These are phyloP conservation scores for Xylariomycetidae sp. DNA, from an alignment of 2,329 filamentous ascomycete species.

Conservation along the genomic window DNA sequence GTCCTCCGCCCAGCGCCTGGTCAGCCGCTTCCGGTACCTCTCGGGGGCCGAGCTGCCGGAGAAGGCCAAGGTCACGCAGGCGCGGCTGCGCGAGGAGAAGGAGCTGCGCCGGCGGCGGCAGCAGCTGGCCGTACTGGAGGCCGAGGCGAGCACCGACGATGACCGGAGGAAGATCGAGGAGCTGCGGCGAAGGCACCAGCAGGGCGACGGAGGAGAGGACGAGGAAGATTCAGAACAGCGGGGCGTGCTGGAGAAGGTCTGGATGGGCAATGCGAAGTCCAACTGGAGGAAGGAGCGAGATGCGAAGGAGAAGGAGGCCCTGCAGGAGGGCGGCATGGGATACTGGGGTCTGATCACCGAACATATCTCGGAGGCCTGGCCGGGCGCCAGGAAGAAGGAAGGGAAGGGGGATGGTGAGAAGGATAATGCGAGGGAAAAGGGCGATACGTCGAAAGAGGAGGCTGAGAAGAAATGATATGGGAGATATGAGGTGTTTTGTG, in stretches of 20 bases:
- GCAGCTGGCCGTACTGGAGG: constrained; percentile 9
- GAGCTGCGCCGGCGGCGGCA: constrained; percentile 23
- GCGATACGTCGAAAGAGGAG: constrained; percentile 1
- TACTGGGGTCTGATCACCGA: constrained; percentile 53
- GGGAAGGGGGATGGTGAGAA: constrained; percentile 21
- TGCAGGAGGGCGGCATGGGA: constrained; percentile 50
- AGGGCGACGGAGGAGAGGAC: constrained; percentile 8
- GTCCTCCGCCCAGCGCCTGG: constrained; percentile 45
- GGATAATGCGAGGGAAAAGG: constrained; percentile 19
- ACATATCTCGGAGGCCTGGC: constrained; percentile 51
- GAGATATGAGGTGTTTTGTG: background rate
- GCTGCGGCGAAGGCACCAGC: constrained; percentile 10
- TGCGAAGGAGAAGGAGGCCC: constrained; percentile 46
- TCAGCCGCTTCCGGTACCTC: constrained; percentile 37
- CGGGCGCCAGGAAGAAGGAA: constrained; percentile 22
- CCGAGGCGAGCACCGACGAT: constrained; percentile 11
- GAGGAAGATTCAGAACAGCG: constrained; percentile 9
- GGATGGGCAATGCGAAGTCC: constrained; percentile 54
- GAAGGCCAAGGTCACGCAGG: constrained; percentile 43
- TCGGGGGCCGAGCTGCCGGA: constrained; percentile 54
- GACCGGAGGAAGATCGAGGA: constrained; percentile 22
- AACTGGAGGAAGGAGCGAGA: constrained; percentile 51
- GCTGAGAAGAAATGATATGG: constrained; percentile 1
- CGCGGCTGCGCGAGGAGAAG: constrained; percentile 42
- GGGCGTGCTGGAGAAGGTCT: constrained; percentile 41